Percentiles rank a stretch among this genome's conserved stretches.
Evolutionary conservation across 768 basidiomycete genomes (phyloP).

Genomic region (Lyophyllum decastes): DNA sequence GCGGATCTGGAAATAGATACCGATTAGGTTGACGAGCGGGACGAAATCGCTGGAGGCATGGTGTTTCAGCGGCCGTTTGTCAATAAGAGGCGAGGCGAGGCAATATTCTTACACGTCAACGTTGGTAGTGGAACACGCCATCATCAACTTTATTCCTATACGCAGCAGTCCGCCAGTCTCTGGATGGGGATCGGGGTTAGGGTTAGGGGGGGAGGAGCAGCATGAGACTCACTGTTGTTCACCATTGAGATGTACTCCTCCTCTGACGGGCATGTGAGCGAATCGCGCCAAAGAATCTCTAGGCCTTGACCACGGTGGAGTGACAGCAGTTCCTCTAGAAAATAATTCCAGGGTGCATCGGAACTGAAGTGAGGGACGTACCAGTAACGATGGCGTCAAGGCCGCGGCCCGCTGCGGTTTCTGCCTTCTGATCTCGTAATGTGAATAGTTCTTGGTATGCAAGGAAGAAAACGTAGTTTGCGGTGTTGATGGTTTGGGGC

Average conservation of each 20-base stretch:
- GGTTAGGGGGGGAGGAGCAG: not conserved
- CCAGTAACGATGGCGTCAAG: slow-evolving; percentile 78
- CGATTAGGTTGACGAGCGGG: slow-evolving; percentile 90
- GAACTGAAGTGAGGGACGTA: slow-evolving; percentile 25
- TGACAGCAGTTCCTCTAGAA: slow-evolving; percentile 65
- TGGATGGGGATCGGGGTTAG: slow-evolving; percentile 26
- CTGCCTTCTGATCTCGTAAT: slow-evolving; percentile 38
- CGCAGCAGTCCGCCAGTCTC: slow-evolving; percentile 95
- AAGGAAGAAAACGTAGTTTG: slow-evolving; percentile 96
- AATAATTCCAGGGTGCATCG: not conserved
- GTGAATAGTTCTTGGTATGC: slow-evolving; percentile 84
- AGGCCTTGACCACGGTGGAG: slow-evolving; percentile 95
- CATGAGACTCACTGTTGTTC: slow-evolving; percentile 72
- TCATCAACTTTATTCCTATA: slow-evolving; percentile 94
- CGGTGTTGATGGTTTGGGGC: slow-evolving; percentile 95
- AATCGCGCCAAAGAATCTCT: slow-evolving; percentile 94
- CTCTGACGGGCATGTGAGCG: slow-evolving; percentile 87
- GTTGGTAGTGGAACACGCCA: slow-evolving; percentile 78
- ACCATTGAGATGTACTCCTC: slow-evolving; percentile 97
- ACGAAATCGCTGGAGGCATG: slow-evolving; percentile 70
- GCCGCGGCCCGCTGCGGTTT: slow-evolving; percentile 33
- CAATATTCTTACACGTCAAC: slow-evolving; percentile 48
- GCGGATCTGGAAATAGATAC: slow-evolving; percentile 95
- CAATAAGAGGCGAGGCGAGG: not conserved
- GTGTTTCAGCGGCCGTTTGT: not conserved